Evolutionary conservation across 441 rosid genomes (phyloP).

Genomic region (Bocquillonia castaneifolia): DNA sequence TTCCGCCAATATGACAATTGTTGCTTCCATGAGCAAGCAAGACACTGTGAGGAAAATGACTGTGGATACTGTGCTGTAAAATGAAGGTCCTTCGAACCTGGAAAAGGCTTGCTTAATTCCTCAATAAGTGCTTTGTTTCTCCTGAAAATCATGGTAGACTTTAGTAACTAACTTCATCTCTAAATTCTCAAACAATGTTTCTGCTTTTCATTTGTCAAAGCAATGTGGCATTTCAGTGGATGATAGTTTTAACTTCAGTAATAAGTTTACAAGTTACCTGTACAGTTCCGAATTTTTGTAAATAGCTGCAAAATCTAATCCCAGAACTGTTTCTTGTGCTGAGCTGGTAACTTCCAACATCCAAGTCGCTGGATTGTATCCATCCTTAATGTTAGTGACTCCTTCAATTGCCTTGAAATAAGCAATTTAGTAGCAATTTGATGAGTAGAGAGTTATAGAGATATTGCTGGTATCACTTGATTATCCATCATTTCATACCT

Average conservation of each 20-base stretch:
- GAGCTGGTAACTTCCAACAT: slow-evolving; percentile 63
- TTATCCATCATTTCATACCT: slow-evolving; percentile 17
- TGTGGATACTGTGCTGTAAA: slow-evolving; percentile 57
- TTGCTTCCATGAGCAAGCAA: slow-evolving; percentile 83
- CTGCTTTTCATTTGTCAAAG: too few species aligned
- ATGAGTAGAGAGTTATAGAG: neutral
- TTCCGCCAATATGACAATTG: slow-evolving; percentile 82
- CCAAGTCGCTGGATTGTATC: slow-evolving; percentile 82
- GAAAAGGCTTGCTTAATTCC: slow-evolving; percentile 49
- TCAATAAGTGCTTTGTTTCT: slow-evolving; percentile 60
- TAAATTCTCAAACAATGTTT: neutral
- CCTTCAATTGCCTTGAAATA: slow-evolving; percentile 48
- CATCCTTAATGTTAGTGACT: slow-evolving; percentile 59
- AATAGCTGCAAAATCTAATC: slow-evolving; percentile 52
- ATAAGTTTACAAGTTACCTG: slow-evolving; percentile 31
- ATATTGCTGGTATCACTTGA: slow-evolving; percentile 26
- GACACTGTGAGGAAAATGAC: slow-evolving; percentile 50
- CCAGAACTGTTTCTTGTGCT: slow-evolving; percentile 48
- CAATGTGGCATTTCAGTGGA: neutral
- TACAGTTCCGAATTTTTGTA: slow-evolving; percentile 56
- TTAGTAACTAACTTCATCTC: neutral
- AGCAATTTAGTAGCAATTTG: neutral
- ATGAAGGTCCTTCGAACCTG: slow-evolving; percentile 52
- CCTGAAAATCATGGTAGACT: slow-evolving; percentile 33
- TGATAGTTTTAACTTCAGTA: neutral